These are phyloP conservation scores for Akanthomyces uredinophilus DNA, from an alignment of 2,329 filamentous ascomycete species.

Conservation along the genomic window DNA sequence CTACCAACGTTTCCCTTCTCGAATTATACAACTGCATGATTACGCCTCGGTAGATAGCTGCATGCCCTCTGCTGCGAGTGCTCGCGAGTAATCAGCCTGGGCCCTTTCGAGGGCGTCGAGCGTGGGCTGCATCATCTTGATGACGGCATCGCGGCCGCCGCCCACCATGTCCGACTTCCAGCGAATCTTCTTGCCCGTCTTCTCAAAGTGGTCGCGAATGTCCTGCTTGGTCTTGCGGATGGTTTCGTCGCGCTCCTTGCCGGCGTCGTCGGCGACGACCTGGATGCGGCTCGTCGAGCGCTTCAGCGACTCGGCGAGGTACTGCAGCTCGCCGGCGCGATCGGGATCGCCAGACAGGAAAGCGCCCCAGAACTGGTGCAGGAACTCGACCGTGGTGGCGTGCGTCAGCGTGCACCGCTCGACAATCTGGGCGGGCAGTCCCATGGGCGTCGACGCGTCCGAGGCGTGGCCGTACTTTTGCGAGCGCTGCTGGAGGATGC, in stretches of 20 bases:
- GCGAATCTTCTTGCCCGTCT: slow-evolving; percentile 67
- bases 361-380: slow-evolving; percentile 95
- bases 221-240: slow-evolving; percentile 64
- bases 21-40: neutral
- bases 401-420: slow-evolving; percentile 66
- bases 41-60: slow-evolving; percentile 41
- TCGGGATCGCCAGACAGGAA: slow-evolving; percentile 85
- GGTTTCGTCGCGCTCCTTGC: slow-evolving; percentile 63
- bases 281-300: slow-evolving; percentile 74
- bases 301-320: slow-evolving; percentile 74
- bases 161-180: slow-evolving; percentile 63
- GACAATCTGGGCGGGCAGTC: slow-evolving; percentile 47
- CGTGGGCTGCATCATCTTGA: slow-evolving; percentile 70
- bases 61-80: slow-evolving; percentile 59
- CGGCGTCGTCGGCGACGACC: slow-evolving; percentile 74
- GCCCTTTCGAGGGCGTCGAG: slow-evolving; percentile 66
- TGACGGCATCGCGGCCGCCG: slow-evolving; percentile 72
- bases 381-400: slow-evolving; percentile 87
- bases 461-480: slow-evolving; percentile 50
- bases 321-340: slow-evolving; percentile 73
- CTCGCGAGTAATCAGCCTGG: slow-evolving; percentile 64
- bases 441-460: slow-evolving; percentile 49
- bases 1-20: too few relatives aligned
- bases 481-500: slow-evolving; percentile 56
- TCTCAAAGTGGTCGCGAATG: slow-evolving; percentile 63